Evolutionary conservation across 2,329 filamentous ascomycete genomes (phyloP), one percentile per base, ranked within the genome.

Genomic region (Fusarium tricinctum): DNA sequence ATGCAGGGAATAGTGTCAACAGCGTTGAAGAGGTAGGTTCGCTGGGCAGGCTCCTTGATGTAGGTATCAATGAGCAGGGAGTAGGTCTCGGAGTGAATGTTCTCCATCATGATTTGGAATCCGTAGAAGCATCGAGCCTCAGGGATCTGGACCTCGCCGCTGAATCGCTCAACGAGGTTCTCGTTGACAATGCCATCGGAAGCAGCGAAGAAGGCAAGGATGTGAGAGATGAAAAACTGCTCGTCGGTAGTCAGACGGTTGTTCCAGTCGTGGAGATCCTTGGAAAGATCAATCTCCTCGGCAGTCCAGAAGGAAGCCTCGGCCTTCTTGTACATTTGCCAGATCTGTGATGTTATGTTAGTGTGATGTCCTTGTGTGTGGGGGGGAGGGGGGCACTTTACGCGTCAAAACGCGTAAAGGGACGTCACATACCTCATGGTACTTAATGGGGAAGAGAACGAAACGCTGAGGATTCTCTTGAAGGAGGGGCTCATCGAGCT

Each of bases 81-180:
- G 88, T 99, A 99, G 55, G 96, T 99, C 86, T 99, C 96, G 17
- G 96, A 97, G 88, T 99, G 96, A 77, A 99, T 97, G 85, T 99
- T 99, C 88, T 99, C 96, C 93, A 99, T 98, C 96, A 99, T 99
- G 85, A 98, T 98, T 86, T 99, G 96, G 89, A 99, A 99, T 70
- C 96, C 96, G 82, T 99, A 99, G 88, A 99, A 99, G 90, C 96
- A 99, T 77, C 96, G 94, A 70, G 96, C 96, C 84, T 99, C 96
- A 13, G 96, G 95, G 61, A 98, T 90, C 84, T 99, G 96, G 30
- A 99, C 95, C 83, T 99, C 96, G 71, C 89, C 91, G 77, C 93
- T 97, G 89, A 99, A 99, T 69, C 96, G 93, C 88, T 98, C 94
- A 63, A 99, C 90, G 23, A 99, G 87, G 86, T 99, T 99, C 88